A percentile compares a stretch with the other conserved stretches of the same genome.
Evolutionary conservation across 768 basidiomycete genomes (phyloP).

Genomic region (Lactifluus rugatus): DNA sequence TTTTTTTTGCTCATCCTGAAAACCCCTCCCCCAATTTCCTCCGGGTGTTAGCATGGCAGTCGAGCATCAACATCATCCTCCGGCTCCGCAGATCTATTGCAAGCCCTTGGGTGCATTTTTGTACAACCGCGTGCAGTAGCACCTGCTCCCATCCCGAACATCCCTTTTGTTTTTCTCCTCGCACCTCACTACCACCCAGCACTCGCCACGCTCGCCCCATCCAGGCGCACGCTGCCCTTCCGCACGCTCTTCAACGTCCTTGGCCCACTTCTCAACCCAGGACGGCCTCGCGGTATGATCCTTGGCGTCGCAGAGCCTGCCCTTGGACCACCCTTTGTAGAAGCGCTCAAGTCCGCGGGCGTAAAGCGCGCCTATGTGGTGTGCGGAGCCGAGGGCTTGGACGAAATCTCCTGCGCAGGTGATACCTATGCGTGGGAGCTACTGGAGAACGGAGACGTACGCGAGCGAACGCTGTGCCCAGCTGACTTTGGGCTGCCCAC

Average conservation of each 20-base stretch:
- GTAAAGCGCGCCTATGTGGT: conserved; percentile 85
- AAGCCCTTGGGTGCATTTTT: conserved; percentile 74
- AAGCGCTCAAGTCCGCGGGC: conserved; percentile 59
- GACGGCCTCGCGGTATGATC: conserved; percentile 78
- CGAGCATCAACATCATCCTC: conserved; percentile 89
- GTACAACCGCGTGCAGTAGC: conserved; percentile 45
- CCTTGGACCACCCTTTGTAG: conserved; percentile 74
- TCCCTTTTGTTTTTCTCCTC: conserved; percentile 88
- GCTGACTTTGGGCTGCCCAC: conserved; percentile 65
- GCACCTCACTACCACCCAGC: conserved; percentile 91
- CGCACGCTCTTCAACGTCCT: conserved; percentile 95
- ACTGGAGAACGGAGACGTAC: conserved; percentile 49
- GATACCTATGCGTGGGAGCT: conserved; percentile 81
- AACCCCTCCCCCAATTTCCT: no score
- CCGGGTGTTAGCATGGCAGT: conserved; percentile 62
- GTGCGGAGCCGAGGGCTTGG: conserved; percentile 83
- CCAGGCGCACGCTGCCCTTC: conserved; percentile 81
- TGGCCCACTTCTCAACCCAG: conserved; percentile 91
- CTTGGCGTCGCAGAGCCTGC: conserved; percentile 79
- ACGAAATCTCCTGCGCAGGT: conserved; percentile 94
- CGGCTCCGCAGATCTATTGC: conserved; percentile 87
- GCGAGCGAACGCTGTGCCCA: conserved; percentile 52
- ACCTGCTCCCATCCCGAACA: conserved; percentile 44
- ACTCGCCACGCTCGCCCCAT: conserved; percentile 70
- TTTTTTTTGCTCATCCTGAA: not conserved